Base-by-base conservation (phyloP, 345 rosid species). In the Nasturtium officinale region DNA sequence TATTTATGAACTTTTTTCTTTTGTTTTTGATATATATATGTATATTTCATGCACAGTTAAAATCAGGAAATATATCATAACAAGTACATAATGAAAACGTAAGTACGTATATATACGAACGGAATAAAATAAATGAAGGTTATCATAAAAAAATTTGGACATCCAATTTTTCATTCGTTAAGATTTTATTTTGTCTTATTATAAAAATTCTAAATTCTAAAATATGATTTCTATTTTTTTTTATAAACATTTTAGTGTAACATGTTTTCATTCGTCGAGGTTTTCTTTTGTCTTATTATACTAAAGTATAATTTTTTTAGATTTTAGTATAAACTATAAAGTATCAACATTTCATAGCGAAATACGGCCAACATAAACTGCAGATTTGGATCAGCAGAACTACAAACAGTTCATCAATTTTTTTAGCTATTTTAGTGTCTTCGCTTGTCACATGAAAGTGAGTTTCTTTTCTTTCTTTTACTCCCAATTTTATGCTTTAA, bases 401-500 rank as follows among this genome's bases (percentile, higher is more conserved):
- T 20, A 20, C 25, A 23, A 21, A 9, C 6, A 12, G 60, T 40
- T 40, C 40, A 35, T 23, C n/a, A 52, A 7, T 4, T 33, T 47
- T 20, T 60, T 33, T 37, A 15, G 48, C 21, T 23, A 15, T 60
- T 11, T 0, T 33, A 9, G 9, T 11, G 28, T 38, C 26, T 60
- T 68, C 38, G 45, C 28, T 58, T 60, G 74, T 67, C 87, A 74
- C 80, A 76, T 78, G 83, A 77, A 62, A 60, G 59, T 53, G 9
- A 65, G 65, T 38, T 67, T 12, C 51, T 72, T 74, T 57, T 7
- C 6, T 40, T 15, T 51, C 45, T 70, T 25, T 46, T 45, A 16
- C 43, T 51, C 2, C 8, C 2, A 52, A 43, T 67, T 69, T 70
- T 51, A n/a, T 75, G 67, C 73, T 74, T 67, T 74, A 17, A 28